phyloP scores from a whole-genome alignment of 306 rosid species.

The Quercus robur region DNA sequence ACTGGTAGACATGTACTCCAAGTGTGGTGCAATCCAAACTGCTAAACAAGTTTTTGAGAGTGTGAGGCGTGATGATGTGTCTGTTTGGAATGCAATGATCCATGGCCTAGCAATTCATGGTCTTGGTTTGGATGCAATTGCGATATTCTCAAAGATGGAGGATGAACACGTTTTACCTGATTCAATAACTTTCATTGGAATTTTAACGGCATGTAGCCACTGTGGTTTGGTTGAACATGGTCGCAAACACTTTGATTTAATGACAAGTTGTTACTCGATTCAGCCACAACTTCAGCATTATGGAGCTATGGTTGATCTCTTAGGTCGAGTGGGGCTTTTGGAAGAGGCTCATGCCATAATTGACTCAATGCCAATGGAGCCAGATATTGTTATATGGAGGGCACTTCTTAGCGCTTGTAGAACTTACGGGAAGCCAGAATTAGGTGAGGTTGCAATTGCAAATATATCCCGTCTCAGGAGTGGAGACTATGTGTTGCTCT shows the following conservation, averaged over 20 bases:
- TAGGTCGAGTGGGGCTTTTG: slow-evolving; percentile 59
- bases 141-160: slow-evolving; percentile 57
- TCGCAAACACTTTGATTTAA: slow-evolving; percentile 45
- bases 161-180: slow-evolving; percentile 48
- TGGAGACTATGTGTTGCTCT: slow-evolving; percentile 69
- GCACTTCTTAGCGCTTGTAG: slow-evolving; percentile 66
- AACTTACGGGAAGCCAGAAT: slow-evolving; percentile 36
- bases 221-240: slow-evolving; percentile 63
- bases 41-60: slow-evolving; percentile 44
- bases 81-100: slow-evolving; percentile 78
- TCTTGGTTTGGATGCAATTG: slow-evolving; percentile 49
- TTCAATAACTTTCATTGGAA: slow-evolving; percentile 57
- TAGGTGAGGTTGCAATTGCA: slow-evolving; percentile 53
- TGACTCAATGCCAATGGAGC: slow-evolving; percentile 55
- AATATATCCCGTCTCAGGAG: slow-evolving; percentile 48
- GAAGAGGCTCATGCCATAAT: slow-evolving; percentile 54
- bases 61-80: slow-evolving; percentile 37
- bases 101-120: slow-evolving; percentile 69
- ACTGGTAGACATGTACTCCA: slow-evolving; percentile 64
- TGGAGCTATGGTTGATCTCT: slow-evolving; percentile 74
- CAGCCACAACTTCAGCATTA: slow-evolving; percentile 65
- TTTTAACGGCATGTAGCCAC: slow-evolving; percentile 67
- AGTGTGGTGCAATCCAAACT: slow-evolving; percentile 58
- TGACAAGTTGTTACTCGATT: slow-evolving; percentile 48
- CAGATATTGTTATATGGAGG: slow-evolving; percentile 73